Base-by-base conservation (phyloP, 2,329 filamentous ascomycete species). In the Aspergillus melleus region DNA sequence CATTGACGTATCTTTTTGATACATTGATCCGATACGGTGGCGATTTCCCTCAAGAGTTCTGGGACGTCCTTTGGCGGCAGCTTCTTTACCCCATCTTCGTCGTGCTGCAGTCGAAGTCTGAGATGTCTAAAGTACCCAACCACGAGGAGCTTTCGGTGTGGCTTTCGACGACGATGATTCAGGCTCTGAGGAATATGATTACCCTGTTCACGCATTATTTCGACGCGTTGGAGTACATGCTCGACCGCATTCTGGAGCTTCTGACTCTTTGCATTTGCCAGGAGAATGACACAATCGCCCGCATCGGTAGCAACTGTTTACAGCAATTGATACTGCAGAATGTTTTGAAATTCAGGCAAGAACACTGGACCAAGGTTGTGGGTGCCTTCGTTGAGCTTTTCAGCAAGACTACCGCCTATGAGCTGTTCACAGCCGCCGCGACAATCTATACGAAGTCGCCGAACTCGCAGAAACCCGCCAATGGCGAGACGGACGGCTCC, bases 111-210 rank as follows among this genome's bases (percentile, higher is more conserved):
- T 97, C 95, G 19, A 92, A 95, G 64, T 96, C 94, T 0, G 95
- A 99, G 74, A 96, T 98, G 90, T 89, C 89, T 26, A 97, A 97
- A 71, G 93, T 94, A 14, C 85, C 94, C 39, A 98, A 94, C 70
- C 93, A 97, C 70, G 96, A 99, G 76, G 95, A 99, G 72, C 83
- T 98, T 20, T 98, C 95, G 0, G 95, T 99, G 2, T 99, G 95
- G 95, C 83, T 99, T 24, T 98, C 95, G 0, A 99, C 95, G 0
- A 99, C 95, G 9, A 97, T 99, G 91, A 99, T 99, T 46, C 95
- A 99, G 75, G 95, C 95, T 2, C 81, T 99, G 57, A 89, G 95
- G 60, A 97, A 98, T 77, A 96, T 99, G 91, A 98, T 99, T 69
- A 94, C 92, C 0, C 85, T 99, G 24, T 99, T 99, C 76, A 99